Evolutionary conservation across 1,139 yeast species (phyloP).

Genomic region (Petasospora rhodanensis): DNA sequence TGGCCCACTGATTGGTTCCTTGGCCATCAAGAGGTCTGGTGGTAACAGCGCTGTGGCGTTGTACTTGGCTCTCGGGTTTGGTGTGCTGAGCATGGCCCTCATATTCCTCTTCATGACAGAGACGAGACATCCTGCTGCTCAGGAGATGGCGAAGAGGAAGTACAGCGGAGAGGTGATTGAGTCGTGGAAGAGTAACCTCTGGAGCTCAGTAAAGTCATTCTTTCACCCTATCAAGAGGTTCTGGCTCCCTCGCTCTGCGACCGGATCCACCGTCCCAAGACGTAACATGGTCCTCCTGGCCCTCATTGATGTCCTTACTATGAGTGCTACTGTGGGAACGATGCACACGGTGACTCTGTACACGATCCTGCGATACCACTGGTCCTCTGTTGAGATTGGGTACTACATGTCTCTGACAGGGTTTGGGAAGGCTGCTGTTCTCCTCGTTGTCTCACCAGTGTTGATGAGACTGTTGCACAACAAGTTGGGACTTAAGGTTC

Average conservation of each 20-base stretch:
- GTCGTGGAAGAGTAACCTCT: no score
- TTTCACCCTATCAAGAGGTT: conserved; percentile 20
- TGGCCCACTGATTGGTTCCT: conserved; percentile 54
- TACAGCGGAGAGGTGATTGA: not conserved
- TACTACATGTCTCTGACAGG: conserved; percentile 48
- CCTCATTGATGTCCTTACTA: conserved; percentile 25
- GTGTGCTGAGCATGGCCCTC: conserved; percentile 1
- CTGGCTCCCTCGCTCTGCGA: conserved; percentile 33
- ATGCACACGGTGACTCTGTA: conserved; percentile 48
- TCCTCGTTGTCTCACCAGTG: conserved; percentile 38
- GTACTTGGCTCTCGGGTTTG: conserved; percentile 25
- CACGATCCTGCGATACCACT: conserved; percentile 47
- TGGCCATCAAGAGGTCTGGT: conserved; percentile 23
- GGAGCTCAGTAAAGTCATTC: conserved; percentile 3
- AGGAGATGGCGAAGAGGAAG: conserved; percentile 8
- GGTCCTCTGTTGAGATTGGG: conserved; percentile 55
- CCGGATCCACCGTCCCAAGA: conserved; percentile 31
- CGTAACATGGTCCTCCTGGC: conserved; percentile 37
- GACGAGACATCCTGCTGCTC: conserved; percentile 45
- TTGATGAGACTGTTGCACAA: conserved; percentile 25
- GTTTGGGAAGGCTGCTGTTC: conserved; percentile 35
- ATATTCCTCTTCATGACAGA: conserved; percentile 28
- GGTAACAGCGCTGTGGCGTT: conserved; percentile 15
- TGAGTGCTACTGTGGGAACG: conserved; percentile 27
- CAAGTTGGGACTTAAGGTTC: no score